Conservation (phyloP, 495 filamentous ascomycete genomes). For the Trichoderma reesei region DNA sequence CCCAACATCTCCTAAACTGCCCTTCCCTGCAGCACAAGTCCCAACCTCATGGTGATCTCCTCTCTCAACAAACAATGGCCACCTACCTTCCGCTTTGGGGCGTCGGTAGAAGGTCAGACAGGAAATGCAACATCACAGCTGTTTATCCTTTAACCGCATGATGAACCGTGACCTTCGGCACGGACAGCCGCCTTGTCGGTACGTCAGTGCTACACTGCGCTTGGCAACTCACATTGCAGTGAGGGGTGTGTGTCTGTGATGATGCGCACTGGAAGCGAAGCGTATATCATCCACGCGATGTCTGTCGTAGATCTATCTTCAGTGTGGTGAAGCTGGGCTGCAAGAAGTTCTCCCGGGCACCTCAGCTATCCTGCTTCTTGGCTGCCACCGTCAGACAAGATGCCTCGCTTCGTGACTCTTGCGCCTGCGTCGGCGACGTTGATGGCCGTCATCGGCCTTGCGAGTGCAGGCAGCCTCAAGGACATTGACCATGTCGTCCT, state of each 20-base stretch:
- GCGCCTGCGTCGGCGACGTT: not conserved
- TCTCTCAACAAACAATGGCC: not conserved
- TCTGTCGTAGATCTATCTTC: not conserved
- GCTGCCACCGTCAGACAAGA: not conserved
- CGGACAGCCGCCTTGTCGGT: not conserved
- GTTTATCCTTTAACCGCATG: not conserved
- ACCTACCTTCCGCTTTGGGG: not conserved
- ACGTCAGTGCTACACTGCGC: not conserved
- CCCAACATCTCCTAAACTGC: no score
- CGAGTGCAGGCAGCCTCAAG: conserved; percentile 31
- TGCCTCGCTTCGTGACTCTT: not conserved
- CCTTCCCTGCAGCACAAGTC: not conserved
- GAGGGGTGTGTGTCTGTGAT: not conserved
- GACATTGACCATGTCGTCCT: conserved; percentile 50
- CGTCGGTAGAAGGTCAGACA: not conserved
- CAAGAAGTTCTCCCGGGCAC: not conserved
- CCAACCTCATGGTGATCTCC: not conserved
- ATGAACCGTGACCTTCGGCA: not conserved
- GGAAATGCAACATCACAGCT: not conserved
- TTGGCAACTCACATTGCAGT: not conserved
- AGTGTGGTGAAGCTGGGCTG: not conserved
- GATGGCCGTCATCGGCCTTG: conserved; percentile 16
- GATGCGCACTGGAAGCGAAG: not conserved
- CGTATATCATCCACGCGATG: not conserved
- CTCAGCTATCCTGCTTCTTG: not conserved